Percentiles rank a stretch among this genome's conserved stretches.
Conservation (phyloP, 371 early-diverging fungal genomes). For the Circinella minor region DNA sequence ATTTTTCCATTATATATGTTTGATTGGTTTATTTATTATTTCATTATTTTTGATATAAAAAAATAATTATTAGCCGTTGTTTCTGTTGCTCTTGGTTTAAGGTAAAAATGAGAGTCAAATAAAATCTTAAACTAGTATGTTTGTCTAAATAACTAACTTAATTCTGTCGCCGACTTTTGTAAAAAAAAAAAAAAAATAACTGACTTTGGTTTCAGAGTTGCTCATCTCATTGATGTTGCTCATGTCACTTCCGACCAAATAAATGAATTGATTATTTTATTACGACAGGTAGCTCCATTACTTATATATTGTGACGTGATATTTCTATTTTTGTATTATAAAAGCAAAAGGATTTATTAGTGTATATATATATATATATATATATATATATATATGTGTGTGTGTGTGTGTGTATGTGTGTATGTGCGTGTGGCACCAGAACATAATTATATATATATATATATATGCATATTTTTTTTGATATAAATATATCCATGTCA, state of each 20-base stretch:
- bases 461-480: no score
- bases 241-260: slow-evolving; percentile 20
- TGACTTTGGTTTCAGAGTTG: slow-evolving; percentile 24
- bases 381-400: no score
- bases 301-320: slow-evolving; percentile 3
- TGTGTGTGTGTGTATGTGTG: not conserved
- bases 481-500: not conserved
- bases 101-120: slow-evolving; percentile 10
- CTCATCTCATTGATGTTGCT: slow-evolving; percentile 34
- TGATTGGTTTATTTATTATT: no score
- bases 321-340: no score
- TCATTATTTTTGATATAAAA: no score
- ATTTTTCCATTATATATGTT: no score
- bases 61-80: slow-evolving; percentile 1
- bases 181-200: not conserved
- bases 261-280: slow-evolving; percentile 10
- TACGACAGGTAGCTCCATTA: slow-evolving; percentile 20
- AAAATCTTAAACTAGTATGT: slow-evolving; percentile 2
- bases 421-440: not conserved
- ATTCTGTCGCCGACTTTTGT: not conserved
- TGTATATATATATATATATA: no score
- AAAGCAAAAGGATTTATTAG: no score
- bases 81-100: slow-evolving; percentile 13
- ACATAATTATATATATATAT: no score
- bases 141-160: not conserved